These are phyloP conservation scores for Trichoderma sp. DNA, from an alignment of 2,329 filamentous ascomycete species.

Conservation along the genomic window DNA sequence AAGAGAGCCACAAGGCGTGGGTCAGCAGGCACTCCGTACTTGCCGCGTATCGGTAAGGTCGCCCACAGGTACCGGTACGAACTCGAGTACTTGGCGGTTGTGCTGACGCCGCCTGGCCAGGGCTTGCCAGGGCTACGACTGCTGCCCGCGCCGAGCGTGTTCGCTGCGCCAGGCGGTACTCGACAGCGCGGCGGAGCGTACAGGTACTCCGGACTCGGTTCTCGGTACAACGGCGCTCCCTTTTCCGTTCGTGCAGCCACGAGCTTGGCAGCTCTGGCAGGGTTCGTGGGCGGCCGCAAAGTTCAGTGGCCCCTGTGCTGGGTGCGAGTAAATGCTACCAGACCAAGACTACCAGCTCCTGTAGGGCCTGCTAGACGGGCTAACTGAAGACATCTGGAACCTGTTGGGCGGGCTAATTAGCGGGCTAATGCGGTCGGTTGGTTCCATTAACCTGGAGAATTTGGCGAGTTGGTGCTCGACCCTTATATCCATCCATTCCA, in stretches of 20 bases:
- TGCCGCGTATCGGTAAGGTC: conserved; percentile 9
- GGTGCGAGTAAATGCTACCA: background rate
- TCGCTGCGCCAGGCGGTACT: background rate
- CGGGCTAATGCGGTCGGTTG: background rate
- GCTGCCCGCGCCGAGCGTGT: background rate
- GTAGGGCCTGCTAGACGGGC: background rate
- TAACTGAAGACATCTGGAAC: background rate
- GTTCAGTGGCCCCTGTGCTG: conserved; percentile 3
- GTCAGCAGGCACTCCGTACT: conserved; percentile 18
- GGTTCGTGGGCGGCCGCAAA: conserved; percentile 15
- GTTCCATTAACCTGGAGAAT: background rate
- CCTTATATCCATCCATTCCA: background rate
- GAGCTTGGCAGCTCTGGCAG: conserved; percentile 9
- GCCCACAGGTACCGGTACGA: conserved; percentile 1
- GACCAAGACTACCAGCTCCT: background rate
- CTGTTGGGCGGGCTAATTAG: background rate
- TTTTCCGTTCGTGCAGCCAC: conserved; percentile 4
- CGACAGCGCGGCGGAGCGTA: background rate
- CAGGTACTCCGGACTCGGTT: background rate
- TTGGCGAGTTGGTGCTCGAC: background rate
- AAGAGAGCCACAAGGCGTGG: background rate
- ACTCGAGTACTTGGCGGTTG: background rate
- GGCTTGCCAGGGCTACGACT: background rate
- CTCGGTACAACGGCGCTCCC: background rate
- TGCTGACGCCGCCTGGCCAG: background rate